Percentiles rank a stretch among this genome's conserved stretches.
Evolutionary conservation across 768 basidiomycete genomes (phyloP).

Genomic region (Xerocomus potaroensis): DNA sequence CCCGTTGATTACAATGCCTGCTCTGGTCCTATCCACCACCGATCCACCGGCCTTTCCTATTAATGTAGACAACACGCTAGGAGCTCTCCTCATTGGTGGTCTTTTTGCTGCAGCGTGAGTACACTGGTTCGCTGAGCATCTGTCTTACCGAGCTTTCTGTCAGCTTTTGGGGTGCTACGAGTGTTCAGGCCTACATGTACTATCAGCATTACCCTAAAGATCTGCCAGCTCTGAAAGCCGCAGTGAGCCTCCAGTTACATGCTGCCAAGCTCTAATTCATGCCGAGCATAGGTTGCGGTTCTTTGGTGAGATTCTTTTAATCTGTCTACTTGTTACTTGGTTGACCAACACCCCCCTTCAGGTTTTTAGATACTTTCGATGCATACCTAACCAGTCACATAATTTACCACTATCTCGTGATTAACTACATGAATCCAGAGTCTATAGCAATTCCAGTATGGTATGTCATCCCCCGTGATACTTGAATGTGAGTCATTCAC

Average conservation of each 20-base stretch:
- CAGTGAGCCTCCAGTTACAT: constrained; percentile 25
- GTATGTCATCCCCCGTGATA: constrained; percentile 20
- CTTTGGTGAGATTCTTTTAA: constrained; percentile 10
- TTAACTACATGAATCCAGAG: constrained; percentile 46
- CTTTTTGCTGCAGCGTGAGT: constrained; percentile 51
- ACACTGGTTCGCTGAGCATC: neutral
- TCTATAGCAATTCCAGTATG: constrained; percentile 45
- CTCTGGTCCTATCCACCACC: neutral
- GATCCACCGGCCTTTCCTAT: constrained; percentile 20
- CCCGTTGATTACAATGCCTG: neutral
- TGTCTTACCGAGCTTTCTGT: neutral
- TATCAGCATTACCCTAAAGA: constrained; percentile 38
- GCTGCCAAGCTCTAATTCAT: constrained; percentile 21
- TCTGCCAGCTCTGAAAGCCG: constrained; percentile 30
- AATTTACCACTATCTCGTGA: constrained; percentile 55
- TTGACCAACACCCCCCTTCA: neutral
- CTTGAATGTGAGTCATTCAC: neutral
- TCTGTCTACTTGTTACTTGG: too few species aligned
- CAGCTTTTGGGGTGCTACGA: constrained; percentile 60
- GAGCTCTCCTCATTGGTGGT: constrained; percentile 51
- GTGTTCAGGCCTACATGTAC: constrained; percentile 50
- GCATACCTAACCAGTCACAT: constrained; percentile 49
- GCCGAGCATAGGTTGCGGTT: constrained; percentile 30
- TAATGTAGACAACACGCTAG: constrained; percentile 43
- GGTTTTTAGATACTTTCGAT: constrained; percentile 53